phyloP scores from a whole-genome alignment of 345 rosid genomes.

The Euphorbia tirucalli region DNA sequence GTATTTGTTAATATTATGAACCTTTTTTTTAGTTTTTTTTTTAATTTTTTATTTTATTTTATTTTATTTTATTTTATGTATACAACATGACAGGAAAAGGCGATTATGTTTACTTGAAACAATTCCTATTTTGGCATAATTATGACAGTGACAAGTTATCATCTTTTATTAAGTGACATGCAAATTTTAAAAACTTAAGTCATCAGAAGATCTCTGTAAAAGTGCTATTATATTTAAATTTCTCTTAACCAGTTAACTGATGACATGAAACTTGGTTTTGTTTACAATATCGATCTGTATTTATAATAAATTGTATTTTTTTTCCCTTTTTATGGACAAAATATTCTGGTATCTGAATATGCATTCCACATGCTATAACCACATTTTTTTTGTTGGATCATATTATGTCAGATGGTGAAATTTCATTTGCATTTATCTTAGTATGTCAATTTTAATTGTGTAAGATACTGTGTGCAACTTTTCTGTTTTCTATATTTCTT shows the following conservation, averaged over 20 bases:
- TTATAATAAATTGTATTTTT: neutral
- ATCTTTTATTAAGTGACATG: neutral
- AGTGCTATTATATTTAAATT: neutral
- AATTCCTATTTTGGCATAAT: neutral
- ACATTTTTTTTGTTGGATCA: neutral
- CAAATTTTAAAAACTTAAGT: neutral
- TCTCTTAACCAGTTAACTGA: neutral
- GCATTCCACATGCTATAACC: neutral
- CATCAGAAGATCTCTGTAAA: neutral
- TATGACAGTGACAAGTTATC: neutral
- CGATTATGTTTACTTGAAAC: neutral
- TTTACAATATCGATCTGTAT: neutral
- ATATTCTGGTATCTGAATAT: neutral
- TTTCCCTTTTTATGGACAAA: neutral
- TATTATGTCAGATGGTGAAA: conserved; percentile 5
- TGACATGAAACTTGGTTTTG: neutral
- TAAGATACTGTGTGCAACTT: conserved; percentile 4
- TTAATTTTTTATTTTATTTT: no score
- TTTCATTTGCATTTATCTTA: neutral
- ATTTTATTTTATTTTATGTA: no score
- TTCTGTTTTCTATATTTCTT: conserved; percentile 6
- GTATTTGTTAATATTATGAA: no score
- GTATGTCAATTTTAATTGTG: neutral
- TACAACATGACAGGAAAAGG: neutral
- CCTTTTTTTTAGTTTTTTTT: neutral